A percentile compares a stretch with the other conserved stretches of the same genome.
Conservation (phyloP, 768 basidiomycete species). For the Lactifluus volemus region DNA sequence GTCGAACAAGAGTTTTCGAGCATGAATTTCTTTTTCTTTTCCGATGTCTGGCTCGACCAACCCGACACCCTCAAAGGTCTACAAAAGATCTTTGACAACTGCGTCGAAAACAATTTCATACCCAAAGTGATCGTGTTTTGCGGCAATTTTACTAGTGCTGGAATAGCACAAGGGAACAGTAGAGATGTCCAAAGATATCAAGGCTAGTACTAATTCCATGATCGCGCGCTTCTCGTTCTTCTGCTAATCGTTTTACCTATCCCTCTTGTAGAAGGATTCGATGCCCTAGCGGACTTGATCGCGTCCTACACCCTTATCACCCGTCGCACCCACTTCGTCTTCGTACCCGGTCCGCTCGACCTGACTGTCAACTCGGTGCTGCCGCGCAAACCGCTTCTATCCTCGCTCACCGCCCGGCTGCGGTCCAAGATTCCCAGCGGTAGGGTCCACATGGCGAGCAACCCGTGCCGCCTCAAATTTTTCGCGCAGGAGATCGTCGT, state of each 20-base stretch:
- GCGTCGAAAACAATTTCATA: slow-evolving; percentile 77
- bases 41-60: slow-evolving; percentile 94
- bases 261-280: slow-evolving; percentile 68
- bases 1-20: slow-evolving; percentile 64
- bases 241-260: too few relatives aligned
- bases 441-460: slow-evolving; percentile 69
- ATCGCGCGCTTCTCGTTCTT: too few relatives aligned
- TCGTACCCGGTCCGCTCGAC: slow-evolving; percentile 93
- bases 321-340: slow-evolving; percentile 77
- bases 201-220: slow-evolving; percentile 36
- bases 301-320: slow-evolving; percentile 70
- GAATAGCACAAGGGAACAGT: slow-evolving; percentile 69
- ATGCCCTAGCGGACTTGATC: slow-evolving; percentile 78
- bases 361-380: slow-evolving; percentile 71
- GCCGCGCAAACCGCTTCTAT: slow-evolving; percentile 74
- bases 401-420: slow-evolving; percentile 62
- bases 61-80: slow-evolving; percentile 74
- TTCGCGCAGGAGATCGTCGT: slow-evolving; percentile 94
- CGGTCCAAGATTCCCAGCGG: slow-evolving; percentile 56
- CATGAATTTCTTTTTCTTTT: slow-evolving; percentile 85
- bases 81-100: slow-evolving; percentile 81
- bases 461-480: slow-evolving; percentile 92
- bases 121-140: slow-evolving; percentile 89
- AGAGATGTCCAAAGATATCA: slow-evolving; percentile 78
- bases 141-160: slow-evolving; percentile 87